Evolutionary conservation across 495 filamentous ascomycete genomes (phyloP), one percentile per base, ranked within the genome.

Genomic region (Lentithecium fluviatile): DNA sequence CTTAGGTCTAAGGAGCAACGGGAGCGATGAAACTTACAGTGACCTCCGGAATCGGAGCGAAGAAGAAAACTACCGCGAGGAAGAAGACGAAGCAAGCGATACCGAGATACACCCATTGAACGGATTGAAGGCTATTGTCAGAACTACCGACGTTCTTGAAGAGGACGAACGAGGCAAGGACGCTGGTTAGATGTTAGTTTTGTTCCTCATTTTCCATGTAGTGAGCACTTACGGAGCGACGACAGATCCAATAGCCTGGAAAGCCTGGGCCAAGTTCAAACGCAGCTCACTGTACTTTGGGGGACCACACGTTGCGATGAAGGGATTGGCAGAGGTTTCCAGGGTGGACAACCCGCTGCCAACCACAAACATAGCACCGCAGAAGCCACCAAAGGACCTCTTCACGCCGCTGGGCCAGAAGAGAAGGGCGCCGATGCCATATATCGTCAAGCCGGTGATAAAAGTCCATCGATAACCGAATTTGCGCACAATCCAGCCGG

Each of bases 41-140:
- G 65, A 89, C 82, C 71, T 90, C 86, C 24, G 86, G 86, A 24
- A 90, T 86, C 0, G 76, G 76, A 3, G 81, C 78, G 38, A 88
- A 66, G 72, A 78, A 85, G 75, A 89, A 89, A 47, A 87, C 74
- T 51, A 80, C 67, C 12, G 83, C 82, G 6, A 91, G 78, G 23
- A 82, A 26, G 69, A 81, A 81, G 52, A 88, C 86, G 66, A 89
- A 89, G 73, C 74, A 74, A 13, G 84, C 87, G 48, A 90, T 85
- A 38, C 83, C 86, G 4, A 88, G 78, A 70, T 90, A 91, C 1
- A 86, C 84, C 84, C 85, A 89, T 71, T 89, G 86, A 10, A 89
- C 88, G 62, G 80, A 81, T 20, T 71, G 52, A n/a, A 89, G 72
- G 17, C 47, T 45, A 20, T 53, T 45, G 0, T 74, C 69, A 19